Evolutionary conservation across 257 asterid species (phyloP).

Genomic region (Scutellaria minor): DNA sequence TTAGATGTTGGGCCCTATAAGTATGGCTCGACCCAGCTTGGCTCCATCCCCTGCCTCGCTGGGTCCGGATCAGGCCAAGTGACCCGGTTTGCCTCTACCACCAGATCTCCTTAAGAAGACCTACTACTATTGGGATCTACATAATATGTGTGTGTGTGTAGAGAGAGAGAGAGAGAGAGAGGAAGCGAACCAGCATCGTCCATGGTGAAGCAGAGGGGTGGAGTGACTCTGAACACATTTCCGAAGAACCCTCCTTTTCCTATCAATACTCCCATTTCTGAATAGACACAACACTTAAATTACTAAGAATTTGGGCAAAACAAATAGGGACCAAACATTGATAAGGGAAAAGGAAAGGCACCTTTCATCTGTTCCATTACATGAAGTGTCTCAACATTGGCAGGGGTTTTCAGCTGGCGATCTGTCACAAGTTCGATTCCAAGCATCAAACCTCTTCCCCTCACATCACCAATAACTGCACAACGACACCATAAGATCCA

Average conservation of each 20-base stretch:
- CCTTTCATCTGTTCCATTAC: slow-evolving; percentile 89
- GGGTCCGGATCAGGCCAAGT: no score
- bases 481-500: background rate
- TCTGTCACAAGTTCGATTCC: slow-evolving; percentile 93
- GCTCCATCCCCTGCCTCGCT: no score
- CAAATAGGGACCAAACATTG: no score
- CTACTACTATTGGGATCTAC: no score
- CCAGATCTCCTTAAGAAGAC: no score
- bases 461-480: slow-evolving; percentile 86
- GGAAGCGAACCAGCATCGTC: slow-evolving; percentile 78
- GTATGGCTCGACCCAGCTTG: no score
- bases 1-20: no score
- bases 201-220: slow-evolving; percentile 94
- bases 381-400: slow-evolving; percentile 71
- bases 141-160: no score
- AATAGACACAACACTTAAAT: slow-evolving; percentile 12
- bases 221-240: slow-evolving; percentile 88
- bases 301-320: background rate
- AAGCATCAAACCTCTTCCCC: slow-evolving; percentile 93
- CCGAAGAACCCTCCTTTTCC: slow-evolving; percentile 97
- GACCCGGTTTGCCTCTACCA: no score
- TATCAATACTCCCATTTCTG: slow-evolving; percentile 83
- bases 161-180: background rate
- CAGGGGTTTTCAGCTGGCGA: slow-evolving; percentile 74
- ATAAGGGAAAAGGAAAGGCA: slow-evolving; percentile 25